Evolutionary conservation across 805 yeast species (phyloP), one percentile per base, ranked within the genome.

Genomic region (Myxozyma neotropica): DNA sequence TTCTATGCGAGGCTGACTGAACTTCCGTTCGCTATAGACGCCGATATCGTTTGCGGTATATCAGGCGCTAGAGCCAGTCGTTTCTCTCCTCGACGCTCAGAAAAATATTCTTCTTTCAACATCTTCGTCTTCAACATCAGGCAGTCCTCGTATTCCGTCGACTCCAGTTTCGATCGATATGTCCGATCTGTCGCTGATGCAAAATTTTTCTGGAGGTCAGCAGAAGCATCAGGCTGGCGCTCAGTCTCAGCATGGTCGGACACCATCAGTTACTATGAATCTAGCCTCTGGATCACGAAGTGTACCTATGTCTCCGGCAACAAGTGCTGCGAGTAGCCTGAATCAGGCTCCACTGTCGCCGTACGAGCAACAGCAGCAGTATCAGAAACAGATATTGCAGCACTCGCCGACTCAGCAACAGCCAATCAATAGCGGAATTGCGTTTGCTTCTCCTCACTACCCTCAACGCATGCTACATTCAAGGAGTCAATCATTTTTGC

Each of bases 31-130:
- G 38, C 43, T n/a, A 13, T 31, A 45, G 57, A 57, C 61, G 0
- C 62, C 62, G 33, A 58, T 58, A 29, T 58, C 62, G 17, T 42
- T 53, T 23, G 39, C 49, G 17, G 58, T 58, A 12, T 58, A 46
- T 43, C 51, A 43, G 19, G 57, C 62, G 4, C 42, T 58, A 27
- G 50, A 42, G 29, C 45, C 61, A 5, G 51, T 57, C 13, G 39
- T 57, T 12, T 31, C 44, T 19, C 44, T 33, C 29, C 27, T 53
- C 21, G 56, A 53, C 21, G 50, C 49, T 6, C 56, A 46, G 12
- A 44, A 40, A 17, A 47, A 33, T 36, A 39, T 31, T 19, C 39
- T 44, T 13, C 17, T 31, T 6, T 45, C 49, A n/a, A 29, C 48
- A 2, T 35, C 47, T 24, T 35, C 50, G 17, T 24, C 40, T 12